Evolutionary conservation across 139 green algal species (phyloP).

Genomic region (Chlorella vulgaris): DNA sequence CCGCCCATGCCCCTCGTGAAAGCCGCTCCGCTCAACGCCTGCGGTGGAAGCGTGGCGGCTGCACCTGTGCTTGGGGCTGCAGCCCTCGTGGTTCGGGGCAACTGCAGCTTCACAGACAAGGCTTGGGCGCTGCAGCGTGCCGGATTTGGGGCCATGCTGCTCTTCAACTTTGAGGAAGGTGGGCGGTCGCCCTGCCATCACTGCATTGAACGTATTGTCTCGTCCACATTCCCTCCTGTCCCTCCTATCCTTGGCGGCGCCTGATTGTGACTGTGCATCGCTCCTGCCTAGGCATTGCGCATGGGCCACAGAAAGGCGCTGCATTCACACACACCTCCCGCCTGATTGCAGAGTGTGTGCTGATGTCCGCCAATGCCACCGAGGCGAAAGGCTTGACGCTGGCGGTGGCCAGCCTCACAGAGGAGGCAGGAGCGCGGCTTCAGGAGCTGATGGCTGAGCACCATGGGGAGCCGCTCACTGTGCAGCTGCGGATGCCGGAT

Average conservation of each 20-base stretch:
- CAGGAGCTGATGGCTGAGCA: not conserved
- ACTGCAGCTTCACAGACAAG: conserved; percentile 73
- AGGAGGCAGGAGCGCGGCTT: conserved; percentile 36
- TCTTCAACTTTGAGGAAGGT: conserved; percentile 64
- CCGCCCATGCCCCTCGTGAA: not conserved
- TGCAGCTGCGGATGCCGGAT: conserved; percentile 22
- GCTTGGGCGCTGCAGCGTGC: conserved; percentile 52
- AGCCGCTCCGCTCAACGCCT: conserved; percentile 23
- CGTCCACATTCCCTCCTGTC: too few species aligned
- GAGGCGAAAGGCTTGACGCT: conserved; percentile 1
- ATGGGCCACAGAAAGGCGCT: not conserved
- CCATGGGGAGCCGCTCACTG: not conserved
- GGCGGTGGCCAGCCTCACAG: conserved; percentile 52
- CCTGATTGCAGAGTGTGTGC: conserved; percentile 64
- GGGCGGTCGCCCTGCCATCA: too few species aligned
- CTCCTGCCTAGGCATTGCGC: too few species aligned
- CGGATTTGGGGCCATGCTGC: conserved; percentile 57
- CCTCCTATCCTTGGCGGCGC: too few species aligned
- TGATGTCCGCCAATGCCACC: conserved; percentile 48
- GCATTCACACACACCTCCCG: too few species aligned
- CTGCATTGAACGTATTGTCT: too few species aligned
- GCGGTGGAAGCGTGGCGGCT: not conserved
- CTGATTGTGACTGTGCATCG: too few species aligned
- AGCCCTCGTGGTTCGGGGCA: conserved; percentile 65
- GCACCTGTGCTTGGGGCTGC: conserved; percentile 10